Conservation (phyloP, 177 flowering plant genomes). For the Vitis hybrid region DNA sequence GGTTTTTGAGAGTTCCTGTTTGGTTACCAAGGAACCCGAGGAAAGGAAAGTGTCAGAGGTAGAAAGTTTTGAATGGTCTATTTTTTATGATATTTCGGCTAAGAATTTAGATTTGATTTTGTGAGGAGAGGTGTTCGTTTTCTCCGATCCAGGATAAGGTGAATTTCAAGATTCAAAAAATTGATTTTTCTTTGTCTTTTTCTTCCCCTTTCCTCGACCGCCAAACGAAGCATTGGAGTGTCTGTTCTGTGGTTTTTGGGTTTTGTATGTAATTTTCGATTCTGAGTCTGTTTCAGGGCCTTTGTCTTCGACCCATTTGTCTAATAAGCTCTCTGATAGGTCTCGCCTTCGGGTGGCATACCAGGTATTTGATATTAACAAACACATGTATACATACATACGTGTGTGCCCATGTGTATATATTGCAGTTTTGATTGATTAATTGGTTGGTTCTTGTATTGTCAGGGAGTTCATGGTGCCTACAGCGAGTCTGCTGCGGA, state of each 20-base stretch:
- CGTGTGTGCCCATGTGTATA: background rate
- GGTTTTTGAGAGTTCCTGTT: too few species aligned
- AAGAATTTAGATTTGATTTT: too few species aligned
- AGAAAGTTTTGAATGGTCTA: too few species aligned
- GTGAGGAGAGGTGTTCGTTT: too few species aligned
- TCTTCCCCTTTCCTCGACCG: too few species aligned
- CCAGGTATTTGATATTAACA: slow-evolving; percentile 44
- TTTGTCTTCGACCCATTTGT: slow-evolving; percentile 38
- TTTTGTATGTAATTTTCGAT: background rate
- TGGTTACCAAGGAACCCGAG: too few species aligned
- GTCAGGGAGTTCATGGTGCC: slow-evolving; percentile 88
- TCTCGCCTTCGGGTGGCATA: slow-evolving; percentile 80
- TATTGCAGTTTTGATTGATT: slow-evolving; percentile 1
- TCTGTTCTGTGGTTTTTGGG: background rate
- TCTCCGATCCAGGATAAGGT: too few species aligned
- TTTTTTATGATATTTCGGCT: too few species aligned
- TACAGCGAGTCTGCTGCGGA: slow-evolving; percentile 91
- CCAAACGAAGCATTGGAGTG: too few species aligned
- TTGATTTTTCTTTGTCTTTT: too few species aligned
- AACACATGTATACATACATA: background rate
- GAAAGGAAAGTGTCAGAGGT: too few species aligned
- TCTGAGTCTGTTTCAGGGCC: slow-evolving; percentile 43
- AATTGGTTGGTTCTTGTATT: background rate
- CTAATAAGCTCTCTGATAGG: slow-evolving; percentile 33
- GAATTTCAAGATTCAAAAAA: too few species aligned